Conservation (phyloP, 192 early-diverging fungal species). For the Allomyces macrogynus region DNA sequence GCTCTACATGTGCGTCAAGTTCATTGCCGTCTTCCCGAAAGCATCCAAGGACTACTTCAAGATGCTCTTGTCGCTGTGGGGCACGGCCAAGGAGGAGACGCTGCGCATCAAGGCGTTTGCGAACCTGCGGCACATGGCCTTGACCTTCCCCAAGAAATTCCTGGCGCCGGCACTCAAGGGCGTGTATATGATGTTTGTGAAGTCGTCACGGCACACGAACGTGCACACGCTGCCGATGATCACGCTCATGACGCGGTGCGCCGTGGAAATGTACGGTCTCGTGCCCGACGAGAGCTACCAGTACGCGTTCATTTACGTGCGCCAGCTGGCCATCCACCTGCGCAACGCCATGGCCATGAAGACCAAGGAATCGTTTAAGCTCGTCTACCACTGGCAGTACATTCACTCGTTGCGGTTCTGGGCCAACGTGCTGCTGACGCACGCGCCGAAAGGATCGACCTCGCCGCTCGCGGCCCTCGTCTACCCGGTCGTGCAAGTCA, state of each 20-base stretch:
- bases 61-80: conserved; percentile 27
- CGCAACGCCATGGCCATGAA: conserved; percentile 68
- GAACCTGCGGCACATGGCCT: conserved; percentile 51
- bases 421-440: conserved; percentile 59
- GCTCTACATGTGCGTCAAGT: conserved; percentile 47
- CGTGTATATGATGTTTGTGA: conserved; percentile 62
- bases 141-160: conserved; percentile 20
- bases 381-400: conserved; percentile 96
- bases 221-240: conserved; percentile 60
- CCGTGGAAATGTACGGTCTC: conserved; percentile 67
- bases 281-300: conserved; percentile 69
- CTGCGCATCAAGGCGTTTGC: conserved; percentile 68
- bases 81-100: conserved; percentile 36
- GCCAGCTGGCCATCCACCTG: conserved; percentile 81
- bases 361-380: conserved; percentile 68
- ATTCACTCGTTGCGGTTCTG: conserved; percentile 81
- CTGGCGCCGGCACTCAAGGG: conserved; percentile 57
- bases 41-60: conserved; percentile 66
- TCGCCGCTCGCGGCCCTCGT: conserved; percentile 44
- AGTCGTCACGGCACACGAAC: conserved; percentile 52
- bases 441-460: conserved; percentile 24
- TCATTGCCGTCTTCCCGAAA: conserved; percentile 65
- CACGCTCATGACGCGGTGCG: conserved; percentile 81
- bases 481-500: conserved; percentile 73
- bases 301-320: conserved; percentile 76